These are phyloP conservation scores for Dactylellina leptospora DNA, from an alignment of 2,329 filamentous ascomycete genomes.

Conservation along the genomic window DNA sequence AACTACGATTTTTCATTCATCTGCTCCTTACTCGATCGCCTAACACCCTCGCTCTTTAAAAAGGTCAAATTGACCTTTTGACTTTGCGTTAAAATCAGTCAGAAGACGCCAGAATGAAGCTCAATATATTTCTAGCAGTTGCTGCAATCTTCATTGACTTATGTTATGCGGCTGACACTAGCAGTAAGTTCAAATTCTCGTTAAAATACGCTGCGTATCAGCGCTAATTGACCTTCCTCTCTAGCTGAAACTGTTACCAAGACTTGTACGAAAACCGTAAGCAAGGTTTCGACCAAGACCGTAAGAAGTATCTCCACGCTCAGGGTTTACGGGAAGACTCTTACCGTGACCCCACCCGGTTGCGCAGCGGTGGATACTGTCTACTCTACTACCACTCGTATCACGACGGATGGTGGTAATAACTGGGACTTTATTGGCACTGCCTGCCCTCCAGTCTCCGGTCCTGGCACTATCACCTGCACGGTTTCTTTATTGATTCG, in stretches of 20 bases:
- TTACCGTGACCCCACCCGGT: neutral
- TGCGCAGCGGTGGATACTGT: neutral
- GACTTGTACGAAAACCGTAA: neutral
- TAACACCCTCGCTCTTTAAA: neutral
- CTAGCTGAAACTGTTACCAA: constrained; percentile 2
- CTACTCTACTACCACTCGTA: neutral
- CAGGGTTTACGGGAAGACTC: neutral
- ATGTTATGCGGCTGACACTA: neutral
- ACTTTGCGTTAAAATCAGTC: neutral
- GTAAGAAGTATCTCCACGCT: neutral
- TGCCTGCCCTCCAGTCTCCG: neutral
- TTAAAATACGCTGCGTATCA: neutral
- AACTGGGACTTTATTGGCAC: neutral
- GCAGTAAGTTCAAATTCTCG: neutral
- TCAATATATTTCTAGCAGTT: constrained; percentile 1
- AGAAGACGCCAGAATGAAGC: neutral
- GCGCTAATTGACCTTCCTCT: neutral
- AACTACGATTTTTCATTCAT: neutral
- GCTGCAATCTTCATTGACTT: neutral
- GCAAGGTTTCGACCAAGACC: constrained; percentile 6
- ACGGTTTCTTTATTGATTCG: neutral
- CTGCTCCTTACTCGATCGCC: neutral
- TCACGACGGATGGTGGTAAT: neutral
- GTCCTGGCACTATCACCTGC: neutral
- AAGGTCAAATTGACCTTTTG: neutral